Evolutionary conservation across 306 rosid genomes (phyloP), one percentile per base, ranked within the genome.

Genomic region (Medicago arabica): DNA sequence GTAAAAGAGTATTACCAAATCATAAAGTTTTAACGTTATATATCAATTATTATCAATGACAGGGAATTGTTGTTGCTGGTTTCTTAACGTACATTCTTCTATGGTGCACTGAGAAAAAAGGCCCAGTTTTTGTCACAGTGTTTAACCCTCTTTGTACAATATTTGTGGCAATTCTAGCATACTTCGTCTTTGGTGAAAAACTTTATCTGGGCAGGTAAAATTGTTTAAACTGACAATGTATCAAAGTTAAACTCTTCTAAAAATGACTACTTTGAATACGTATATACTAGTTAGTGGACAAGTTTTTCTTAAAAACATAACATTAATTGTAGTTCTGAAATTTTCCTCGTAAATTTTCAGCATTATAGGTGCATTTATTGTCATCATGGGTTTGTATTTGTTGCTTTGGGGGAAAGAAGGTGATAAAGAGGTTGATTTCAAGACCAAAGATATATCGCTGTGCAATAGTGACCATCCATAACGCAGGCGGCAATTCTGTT

Each of bases 121-220:
- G 99, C 4, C 97, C 97, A 14, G 97, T 95, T 72, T 95, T 92
- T 75, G 93, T 92, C 57, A 90, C 97, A 6, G 67, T 95, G 88
- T 85, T 90, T 73, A 88, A 77, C 72, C 97, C 97, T 7, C 82
- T 92, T 71, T 59, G 69, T 43, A 80, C 96, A 2, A 76, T 95
- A 51, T 71, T 92, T 28, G 99, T 89, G 46, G 88, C 97, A 7
- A 23, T 84, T 69, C 63, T 95, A 16, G 92, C 97, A 54, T 92
- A 89, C 87, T 95, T 90, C 25, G 88, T 90, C 81, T 31, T 92
- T 1, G 97, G 91, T n/a, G 96, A 95, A 79, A 92, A 76, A 80
- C 97, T 95, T 49, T 71, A 86, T 78, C 53, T 82, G 65, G 96
- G 99, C 76, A 86, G 97, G 97, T 93, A 14, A 11, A 12, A 11